Conservation (phyloP, 208 protist species). For the Acanthamoeba lenticulata region DNA sequence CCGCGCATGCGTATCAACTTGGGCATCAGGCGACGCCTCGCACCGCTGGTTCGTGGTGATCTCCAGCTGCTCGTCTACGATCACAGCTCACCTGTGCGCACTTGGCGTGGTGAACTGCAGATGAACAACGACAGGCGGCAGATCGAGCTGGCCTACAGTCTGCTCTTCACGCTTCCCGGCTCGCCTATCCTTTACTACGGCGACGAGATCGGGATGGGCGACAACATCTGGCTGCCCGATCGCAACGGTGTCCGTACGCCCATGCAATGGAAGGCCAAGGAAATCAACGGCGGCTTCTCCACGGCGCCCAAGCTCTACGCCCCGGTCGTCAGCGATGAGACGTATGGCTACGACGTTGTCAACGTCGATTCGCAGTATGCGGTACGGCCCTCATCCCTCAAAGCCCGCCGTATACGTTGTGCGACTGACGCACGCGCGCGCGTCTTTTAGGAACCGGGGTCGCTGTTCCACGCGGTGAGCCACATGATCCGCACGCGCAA, state of each 20-base stretch:
- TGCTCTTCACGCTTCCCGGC: conserved; percentile 83
- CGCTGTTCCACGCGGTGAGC: conserved; percentile 73
- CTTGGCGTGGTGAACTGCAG: neutral
- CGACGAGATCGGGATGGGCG: conserved; percentile 86
- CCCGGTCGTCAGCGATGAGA: conserved; percentile 74
- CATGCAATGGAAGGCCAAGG: conserved; percentile 80
- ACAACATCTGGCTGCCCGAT: conserved; percentile 84
- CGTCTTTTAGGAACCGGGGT: conserved; percentile 71
- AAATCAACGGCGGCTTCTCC: conserved; percentile 79
- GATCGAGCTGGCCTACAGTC: conserved; percentile 78
- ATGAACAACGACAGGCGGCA: conserved; percentile 78
- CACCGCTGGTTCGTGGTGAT: conserved; percentile 78
- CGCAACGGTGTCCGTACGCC: conserved; percentile 82
- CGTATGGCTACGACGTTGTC: conserved; percentile 75
- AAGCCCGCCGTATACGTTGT: neutral
- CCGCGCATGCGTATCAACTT: conserved; percentile 81
- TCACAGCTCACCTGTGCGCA: no score
- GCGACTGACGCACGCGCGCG: no score
- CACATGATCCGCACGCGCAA: conserved; percentile 74
- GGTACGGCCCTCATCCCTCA: neutral
- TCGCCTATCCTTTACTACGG: conserved; percentile 86
- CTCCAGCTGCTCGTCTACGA: no score
- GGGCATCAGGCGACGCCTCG: conserved; percentile 82
- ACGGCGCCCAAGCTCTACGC: conserved; percentile 70
- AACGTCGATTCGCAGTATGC: conserved; percentile 70